These are phyloP conservation scores for Colletotrichum godetiae DNA, from an alignment of 2,329 filamentous ascomycete species.

Conservation along the genomic window DNA sequence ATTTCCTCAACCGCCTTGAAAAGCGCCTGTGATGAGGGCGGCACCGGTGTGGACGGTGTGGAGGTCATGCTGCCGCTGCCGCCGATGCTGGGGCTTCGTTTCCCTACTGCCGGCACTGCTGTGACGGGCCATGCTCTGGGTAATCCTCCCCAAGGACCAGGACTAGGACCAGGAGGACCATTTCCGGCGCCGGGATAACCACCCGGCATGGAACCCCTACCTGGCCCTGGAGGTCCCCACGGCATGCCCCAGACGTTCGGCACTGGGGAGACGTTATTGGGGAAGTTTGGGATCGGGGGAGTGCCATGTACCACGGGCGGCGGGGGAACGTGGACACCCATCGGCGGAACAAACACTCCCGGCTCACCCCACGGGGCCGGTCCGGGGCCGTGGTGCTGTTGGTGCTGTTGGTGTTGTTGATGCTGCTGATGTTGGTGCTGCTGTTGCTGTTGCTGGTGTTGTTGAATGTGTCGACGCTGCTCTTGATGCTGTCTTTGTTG, in stretches of 20 bases:
- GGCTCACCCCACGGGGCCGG: slow-evolving; percentile 13
- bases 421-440: background rate
- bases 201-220: background rate
- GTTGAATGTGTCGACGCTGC: background rate
- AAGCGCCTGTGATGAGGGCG: slow-evolving; percentile 13
- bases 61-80: background rate
- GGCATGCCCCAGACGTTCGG: background rate
- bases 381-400: slow-evolving; percentile 12
- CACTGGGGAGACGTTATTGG: background rate
- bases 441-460: background rate
- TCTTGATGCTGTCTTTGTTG: slow-evolving; percentile 12
- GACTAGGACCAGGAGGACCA: background rate
- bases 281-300: slow-evolving; percentile 8
- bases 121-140: slow-evolving; percentile 15
- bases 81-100: background rate
- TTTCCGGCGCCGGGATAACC: background rate
- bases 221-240: slow-evolving; percentile 6
- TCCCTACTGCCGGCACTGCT: background rate
- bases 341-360: slow-evolving; percentile 12
- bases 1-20: slow-evolving; percentile 17
- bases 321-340: background rate
- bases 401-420: slow-evolving; percentile 6
- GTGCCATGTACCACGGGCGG: slow-evolving; percentile 3
- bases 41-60: background rate
- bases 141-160: slow-evolving; percentile 11